A percentile compares a stretch with the other conserved stretches of the same genome.
phyloP scores from a whole-genome alignment of 768 basidiomycete species.

The Kwoniella dejecticola region DNA sequence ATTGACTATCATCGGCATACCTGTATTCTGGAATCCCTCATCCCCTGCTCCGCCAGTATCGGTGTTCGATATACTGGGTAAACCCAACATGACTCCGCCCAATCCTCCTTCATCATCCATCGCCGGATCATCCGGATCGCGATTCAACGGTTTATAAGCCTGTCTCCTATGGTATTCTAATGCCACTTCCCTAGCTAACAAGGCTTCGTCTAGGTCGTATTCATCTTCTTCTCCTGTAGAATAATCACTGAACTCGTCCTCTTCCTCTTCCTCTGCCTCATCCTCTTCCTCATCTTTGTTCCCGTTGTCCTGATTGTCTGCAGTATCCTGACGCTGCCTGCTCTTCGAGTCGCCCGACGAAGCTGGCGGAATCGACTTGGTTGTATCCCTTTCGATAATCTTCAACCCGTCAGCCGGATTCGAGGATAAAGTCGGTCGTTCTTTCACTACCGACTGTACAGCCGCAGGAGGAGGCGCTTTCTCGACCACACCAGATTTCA shows the following conservation, averaged over 20 bases:
- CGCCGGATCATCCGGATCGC: slow-evolving; percentile 28
- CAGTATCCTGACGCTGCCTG: too few species aligned
- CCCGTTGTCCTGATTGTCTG: slow-evolving; percentile 5
- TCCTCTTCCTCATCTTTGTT: slow-evolving; percentile 20
- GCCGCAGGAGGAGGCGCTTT: not conserved
- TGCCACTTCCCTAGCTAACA: slow-evolving; percentile 38
- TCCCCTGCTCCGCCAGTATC: slow-evolving; percentile 11
- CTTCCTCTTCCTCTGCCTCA: slow-evolving; percentile 38
- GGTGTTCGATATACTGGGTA: slow-evolving; percentile 28
- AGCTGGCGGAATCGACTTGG: not conserved
- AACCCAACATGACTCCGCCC: slow-evolving; percentile 39
- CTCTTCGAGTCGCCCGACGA: not conserved
- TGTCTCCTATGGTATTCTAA: slow-evolving; percentile 45
- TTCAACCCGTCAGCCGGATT: not conserved
- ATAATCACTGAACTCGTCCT: slow-evolving; percentile 29
- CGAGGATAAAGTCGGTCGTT: not conserved
- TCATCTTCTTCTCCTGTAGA: slow-evolving; percentile 42
- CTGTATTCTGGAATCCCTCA: not conserved
- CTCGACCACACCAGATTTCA: slow-evolving; percentile 17
- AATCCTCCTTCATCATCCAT: slow-evolving; percentile 11
- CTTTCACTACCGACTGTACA: not conserved
- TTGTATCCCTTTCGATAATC: slow-evolving; percentile 2
- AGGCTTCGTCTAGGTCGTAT: slow-evolving; percentile 44
- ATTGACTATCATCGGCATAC: slow-evolving; percentile 36
- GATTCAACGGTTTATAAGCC: slow-evolving; percentile 28